Conservation (phyloP, 2,329 filamentous ascomycete genomes). For the Aureobasidium mangrovei region DNA sequence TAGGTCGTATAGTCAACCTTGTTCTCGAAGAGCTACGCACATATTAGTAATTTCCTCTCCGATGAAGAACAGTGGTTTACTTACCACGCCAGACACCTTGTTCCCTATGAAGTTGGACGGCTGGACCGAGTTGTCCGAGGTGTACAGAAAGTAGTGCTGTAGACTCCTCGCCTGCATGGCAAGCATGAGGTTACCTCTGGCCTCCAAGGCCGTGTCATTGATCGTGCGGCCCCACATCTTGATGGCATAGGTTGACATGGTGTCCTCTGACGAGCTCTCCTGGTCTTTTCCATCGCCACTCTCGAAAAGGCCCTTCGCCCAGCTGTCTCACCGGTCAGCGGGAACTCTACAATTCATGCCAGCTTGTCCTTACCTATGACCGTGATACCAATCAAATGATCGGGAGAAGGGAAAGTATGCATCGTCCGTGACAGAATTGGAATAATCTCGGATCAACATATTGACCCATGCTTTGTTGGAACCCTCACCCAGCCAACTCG, state of each 20-base stretch:
- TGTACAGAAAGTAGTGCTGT: slow-evolving; percentile 75
- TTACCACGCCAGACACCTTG: slow-evolving; percentile 52
- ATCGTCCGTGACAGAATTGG: slow-evolving; percentile 66
- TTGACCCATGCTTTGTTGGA: slow-evolving; percentile 74
- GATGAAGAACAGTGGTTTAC: not conserved
- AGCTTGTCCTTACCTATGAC: slow-evolving; percentile 56
- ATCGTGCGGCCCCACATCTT: slow-evolving; percentile 87
- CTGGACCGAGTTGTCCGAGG: slow-evolving; percentile 58
- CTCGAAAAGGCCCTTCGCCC: slow-evolving; percentile 65
- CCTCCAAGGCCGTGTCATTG: slow-evolving; percentile 71
- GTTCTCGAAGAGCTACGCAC: slow-evolving; percentile 66
- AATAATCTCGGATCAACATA: slow-evolving; percentile 70
- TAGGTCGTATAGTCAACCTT: slow-evolving; percentile 91
- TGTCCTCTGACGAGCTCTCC: slow-evolving; percentile 85
- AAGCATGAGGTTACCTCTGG: slow-evolving; percentile 73
- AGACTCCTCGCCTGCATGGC: slow-evolving; percentile 66
- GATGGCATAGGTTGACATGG: slow-evolving; percentile 75
- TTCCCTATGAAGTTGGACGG: slow-evolving; percentile 73
- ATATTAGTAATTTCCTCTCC: not conserved
- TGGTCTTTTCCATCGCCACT: slow-evolving; percentile 68
- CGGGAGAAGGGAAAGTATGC: slow-evolving; percentile 72
- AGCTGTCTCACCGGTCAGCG: not conserved
- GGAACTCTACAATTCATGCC: slow-evolving; percentile 34
- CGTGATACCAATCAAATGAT: slow-evolving; percentile 88
- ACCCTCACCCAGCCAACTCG: slow-evolving; percentile 53